Base-by-base conservation (phyloP, 1,284 basidiomycete species). In the Xerocomus cyaneibrunnescens region DNA sequence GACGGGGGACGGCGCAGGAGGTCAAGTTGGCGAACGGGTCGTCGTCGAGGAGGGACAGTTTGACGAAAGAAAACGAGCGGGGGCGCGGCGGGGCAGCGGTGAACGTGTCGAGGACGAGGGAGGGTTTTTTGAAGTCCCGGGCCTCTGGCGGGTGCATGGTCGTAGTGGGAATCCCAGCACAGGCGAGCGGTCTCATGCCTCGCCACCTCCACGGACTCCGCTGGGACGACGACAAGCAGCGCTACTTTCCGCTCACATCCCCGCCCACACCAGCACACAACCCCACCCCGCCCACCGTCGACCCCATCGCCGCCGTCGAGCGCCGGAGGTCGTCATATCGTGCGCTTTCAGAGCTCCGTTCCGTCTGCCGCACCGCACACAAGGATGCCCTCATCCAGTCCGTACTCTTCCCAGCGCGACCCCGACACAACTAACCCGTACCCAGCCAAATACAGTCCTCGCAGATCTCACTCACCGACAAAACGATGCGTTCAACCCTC, bases 1-100 rank as follows among this genome's bases (percentile, higher is more conserved):
- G 22, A 23, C 22, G 37, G 7, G 25, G 41, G 23, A n/a, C n/a
- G n/a, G n/a, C n/a, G n/a, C n/a, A n/a, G 25, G 45, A 19, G 45
- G 49, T 68, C 17, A 83, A 71, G 55, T 80, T 78, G 31, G 86
- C 86, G 57, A 88, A 88, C 5, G 85, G 85, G 61, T 88, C 85
- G 47, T 83, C 81, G 60, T 87, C 85, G 17, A 86, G 71, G 14
- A 79, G 36, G 31, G 38, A 23, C 16, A 39, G 23, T 10, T 2
- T 8, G 21, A 51, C 37, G 21, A 45, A 51, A 4, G 54, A 47
- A 44, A 42, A 48, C 8, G 55, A 51, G 31, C 51, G 48, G 27
- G 39, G 48, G 8, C 31, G 37, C 37, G 19, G 16, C 23, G 21
- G 21, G 13, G 5, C 12, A 5, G 21, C 9, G 19, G 5, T 13